Evolutionary conservation across 192 early-diverging fungal species (phyloP), one percentile per base, ranked within the genome.

Genomic region (Lobosporangium transversale): DNA sequence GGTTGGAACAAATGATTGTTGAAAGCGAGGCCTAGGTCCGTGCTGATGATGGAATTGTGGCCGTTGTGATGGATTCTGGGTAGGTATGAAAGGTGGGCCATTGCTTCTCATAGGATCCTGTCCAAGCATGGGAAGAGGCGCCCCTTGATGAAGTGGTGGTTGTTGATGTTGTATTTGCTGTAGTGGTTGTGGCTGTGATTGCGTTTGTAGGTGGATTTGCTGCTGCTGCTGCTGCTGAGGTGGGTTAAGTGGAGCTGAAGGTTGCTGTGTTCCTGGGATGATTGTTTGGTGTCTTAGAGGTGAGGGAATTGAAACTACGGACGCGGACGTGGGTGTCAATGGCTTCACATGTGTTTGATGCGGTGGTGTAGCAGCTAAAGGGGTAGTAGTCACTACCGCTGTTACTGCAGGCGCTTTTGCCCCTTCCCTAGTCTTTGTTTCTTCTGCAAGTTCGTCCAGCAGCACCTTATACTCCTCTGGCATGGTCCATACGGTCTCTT

Each of bases 401-500:
- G 17, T 27, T 27, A 33, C 5, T 15, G 45, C n/a, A 5, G 44
- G 21, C 10, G 48, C 24, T 1, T 42, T 33, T 10, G 69, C 53
- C 12, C 42, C 23, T 18, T 55, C 70, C 59, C 59, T 59, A 49
- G 80, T 51, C 31, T 73, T 76, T 30, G 53, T 54, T 23, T 80
- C 67, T 14, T 82, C 76, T 6, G 64, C 79, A 23, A 67, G 58
- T 36, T 80, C 66, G 35, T 78, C 79, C 29, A 76, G 48, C 31
- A 65, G 71, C 55, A 78, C 82, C 81, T 92, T 88, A 54, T 89
- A 87, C 52, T 92, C 94, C 0, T 74, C 83, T 8, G 96, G 96
- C 35, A 89, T 87, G 26, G 93, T 90, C 96, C 96, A 98, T 20
- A 89, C 90, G 3, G 95, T 92, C 57, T 91, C 86, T 52, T 94